These are phyloP conservation scores for Leptographium procerum DNA, from an alignment of 2,329 filamentous ascomycete genomes.

Conservation along the genomic window DNA sequence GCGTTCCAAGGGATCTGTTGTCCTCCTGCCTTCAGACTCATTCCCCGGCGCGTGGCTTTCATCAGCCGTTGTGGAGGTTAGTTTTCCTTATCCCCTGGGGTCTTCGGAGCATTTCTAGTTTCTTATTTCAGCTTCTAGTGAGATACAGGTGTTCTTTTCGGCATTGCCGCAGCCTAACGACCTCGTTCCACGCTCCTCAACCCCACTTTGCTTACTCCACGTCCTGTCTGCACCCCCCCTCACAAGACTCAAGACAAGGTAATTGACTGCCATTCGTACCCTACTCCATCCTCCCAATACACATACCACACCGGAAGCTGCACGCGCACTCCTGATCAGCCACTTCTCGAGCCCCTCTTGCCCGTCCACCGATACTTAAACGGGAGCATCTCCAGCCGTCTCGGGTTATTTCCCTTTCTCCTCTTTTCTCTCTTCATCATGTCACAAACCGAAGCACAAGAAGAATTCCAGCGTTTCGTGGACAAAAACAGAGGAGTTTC, in stretches of 20 bases:
- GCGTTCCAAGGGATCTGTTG: not conserved
- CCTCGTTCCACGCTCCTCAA: not conserved
- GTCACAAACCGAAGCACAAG: slow-evolving; percentile 42
- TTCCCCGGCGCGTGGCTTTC: not conserved
- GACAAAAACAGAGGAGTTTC: slow-evolving; percentile 38
- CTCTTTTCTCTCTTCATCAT: slow-evolving; percentile 28
- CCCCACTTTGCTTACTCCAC: not conserved
- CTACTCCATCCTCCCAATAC: too few relatives aligned
- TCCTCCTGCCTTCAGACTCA: not conserved
- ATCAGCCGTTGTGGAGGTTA: not conserved
- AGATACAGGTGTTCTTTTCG: not conserved
- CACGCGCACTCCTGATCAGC: not conserved
- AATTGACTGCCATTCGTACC: not conserved
- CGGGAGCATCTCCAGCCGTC: not conserved
- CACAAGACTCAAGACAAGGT: not conserved
- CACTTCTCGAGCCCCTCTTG: not conserved
- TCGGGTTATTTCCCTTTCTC: not conserved
- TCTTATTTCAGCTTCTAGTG: not conserved
- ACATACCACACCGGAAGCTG: not conserved
- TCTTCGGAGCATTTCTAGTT: not conserved
- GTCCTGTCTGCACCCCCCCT: not conserved
- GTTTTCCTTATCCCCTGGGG: not conserved
- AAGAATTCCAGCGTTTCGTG: slow-evolving; percentile 55
- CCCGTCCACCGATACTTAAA: not conserved
- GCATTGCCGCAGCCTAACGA: not conserved